Evolutionary conservation across 441 rosid species (phyloP).

Genomic region (Erysimum pusillum): DNA sequence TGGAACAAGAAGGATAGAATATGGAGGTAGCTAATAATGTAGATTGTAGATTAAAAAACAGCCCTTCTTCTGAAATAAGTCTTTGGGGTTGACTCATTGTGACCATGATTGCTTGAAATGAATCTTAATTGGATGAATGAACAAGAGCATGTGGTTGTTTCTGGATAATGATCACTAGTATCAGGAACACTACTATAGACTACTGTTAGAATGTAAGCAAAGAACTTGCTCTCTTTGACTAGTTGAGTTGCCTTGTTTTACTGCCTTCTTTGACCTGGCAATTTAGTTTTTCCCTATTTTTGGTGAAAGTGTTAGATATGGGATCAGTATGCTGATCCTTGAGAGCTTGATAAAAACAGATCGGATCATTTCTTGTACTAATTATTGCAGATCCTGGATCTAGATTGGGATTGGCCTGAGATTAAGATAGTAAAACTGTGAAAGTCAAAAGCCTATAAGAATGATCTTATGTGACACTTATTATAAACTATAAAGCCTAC

Average conservation of each 20-base stretch:
- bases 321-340: slow-evolving; percentile 3
- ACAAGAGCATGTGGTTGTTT: slow-evolving; percentile 12
- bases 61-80: background rate
- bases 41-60: slow-evolving; percentile 28
- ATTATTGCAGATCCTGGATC: background rate
- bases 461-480: background rate
- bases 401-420: background rate
- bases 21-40: slow-evolving; percentile 16
- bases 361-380: slow-evolving; percentile 1
- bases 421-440: background rate
- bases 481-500: background rate
- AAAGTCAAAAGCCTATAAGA: slow-evolving; percentile 4
- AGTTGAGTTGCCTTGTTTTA: slow-evolving; percentile 23
- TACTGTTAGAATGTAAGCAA: background rate
- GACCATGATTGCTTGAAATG: slow-evolving; percentile 26
- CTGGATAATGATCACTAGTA: slow-evolving; percentile 9
- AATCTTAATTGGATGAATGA: slow-evolving; percentile 21
- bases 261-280: slow-evolving; percentile 20
- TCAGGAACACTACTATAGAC: background rate
- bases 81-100: slow-evolving; percentile 14
- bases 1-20: slow-evolving; percentile 2
- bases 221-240: slow-evolving; percentile 8
- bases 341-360: slow-evolving; percentile 3
- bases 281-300: slow-evolving; percentile 7
- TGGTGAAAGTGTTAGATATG: background rate